Evolutionary conservation across 345 rosid species (phyloP), one percentile per base, ranked within the genome.

Genomic region (Populus pruinosa): DNA sequence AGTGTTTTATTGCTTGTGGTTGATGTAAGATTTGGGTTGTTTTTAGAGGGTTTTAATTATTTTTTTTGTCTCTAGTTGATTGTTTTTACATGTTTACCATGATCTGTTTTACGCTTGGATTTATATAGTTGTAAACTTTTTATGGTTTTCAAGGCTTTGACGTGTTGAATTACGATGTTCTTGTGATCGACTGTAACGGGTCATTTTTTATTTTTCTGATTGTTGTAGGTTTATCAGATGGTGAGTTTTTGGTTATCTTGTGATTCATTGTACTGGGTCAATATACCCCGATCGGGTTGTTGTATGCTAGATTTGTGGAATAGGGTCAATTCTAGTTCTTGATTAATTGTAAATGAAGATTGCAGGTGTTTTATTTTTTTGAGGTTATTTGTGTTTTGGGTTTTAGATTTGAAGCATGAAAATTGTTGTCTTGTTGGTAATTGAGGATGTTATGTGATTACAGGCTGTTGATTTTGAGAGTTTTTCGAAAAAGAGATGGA

Each of bases 401-500:
- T 10, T 59, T 8, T 25, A 59, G 14, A 59, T n/a, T 59, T 59
- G 64, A 59, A 23, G 29, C 29, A 59, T 59, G 8, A 10, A 39
- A 31, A 25, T 10, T 71, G 20, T 10, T 23, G 14, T 35, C 17
- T 5, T 59, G 56, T 11, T 75, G 77, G 49, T 75, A 29, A 65
- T 33, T 36, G 31, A 9, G 25, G 49, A 62, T 23, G 2, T 14
- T 39, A 25, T 39, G 6, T 67, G 65, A 43, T 55, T 55, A 29
- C 41, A 53, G 76, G 53, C 2, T 27, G 16, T 31, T 20, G 72
- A 35, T 43, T 29, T 71, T 64, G 27, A 16, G 38, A 66, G 64
- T 2, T 47, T 13, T 50, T 17, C 13, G 17, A 63, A 11, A 49
- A 39, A 61, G 77, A 72, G 39, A 94, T 92, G 94, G 89, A 81